Base-by-base conservation (phyloP, 257 asterid genomes). In the Linaria vulgaris region DNA sequence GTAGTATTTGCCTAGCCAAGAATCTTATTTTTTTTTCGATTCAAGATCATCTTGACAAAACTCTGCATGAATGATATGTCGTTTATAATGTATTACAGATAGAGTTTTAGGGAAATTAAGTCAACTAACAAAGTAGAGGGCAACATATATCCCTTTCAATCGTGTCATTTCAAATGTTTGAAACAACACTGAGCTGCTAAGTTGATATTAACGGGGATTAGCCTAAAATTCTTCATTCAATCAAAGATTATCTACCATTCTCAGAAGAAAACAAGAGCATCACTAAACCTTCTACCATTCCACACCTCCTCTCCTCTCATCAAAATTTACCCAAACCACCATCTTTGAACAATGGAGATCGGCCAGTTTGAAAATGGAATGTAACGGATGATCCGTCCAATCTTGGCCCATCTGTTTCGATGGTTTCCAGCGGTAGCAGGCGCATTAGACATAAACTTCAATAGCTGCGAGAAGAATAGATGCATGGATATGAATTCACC, bases 371-470 rank as follows among this genome's bases (percentile, higher is more conserved):
- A 63, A 71, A 87, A 89, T 6, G 99, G 97, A 37, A 96, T 87
- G 57, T 85, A 80, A 1, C 75, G 87, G 67, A 89, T 72, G 3
- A 63, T 68, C 70, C 77, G 81, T 69, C 88, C 87, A n/a, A 92
- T 92, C 78, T 68, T 92, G 23, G 94, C 75, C 99, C 99, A 92
- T 23, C 69, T 77, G 76, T 89, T 89, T 78, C 79, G 97, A 75
- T 92, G 97, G 77, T 86, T 87, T 63, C 87, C 71, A 47, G 87
- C 95, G 58, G 95, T 87, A 27, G 88, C 85, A 17, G 97, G 96
- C 67, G 96, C 91, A 22, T 85, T 82, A 75, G 87, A 94, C 96
- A 94, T 94, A 45, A 90, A 91, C 87, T 90, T 90, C 80, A 94
- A 72, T 17, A 92, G 87, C 96, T 91, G 80, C 80, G n/a, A 58